phyloP scores from a whole-genome alignment of 805 yeast genomes.

The Maudiozyma turicensis region DNA sequence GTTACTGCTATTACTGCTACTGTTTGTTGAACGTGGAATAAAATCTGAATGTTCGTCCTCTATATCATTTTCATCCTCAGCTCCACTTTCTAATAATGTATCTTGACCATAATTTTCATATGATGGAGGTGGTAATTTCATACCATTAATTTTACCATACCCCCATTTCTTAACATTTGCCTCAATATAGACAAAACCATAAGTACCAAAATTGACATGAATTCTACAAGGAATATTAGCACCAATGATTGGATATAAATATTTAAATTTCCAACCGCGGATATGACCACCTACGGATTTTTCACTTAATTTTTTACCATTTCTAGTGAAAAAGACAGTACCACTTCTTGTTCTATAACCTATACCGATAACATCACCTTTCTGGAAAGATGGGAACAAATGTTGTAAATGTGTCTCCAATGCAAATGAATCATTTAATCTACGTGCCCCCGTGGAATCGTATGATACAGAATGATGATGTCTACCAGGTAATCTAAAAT shows the following conservation, averaged over 20 bases:
- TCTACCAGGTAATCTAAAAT: constrained; percentile 87
- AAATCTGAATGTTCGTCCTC: constrained; percentile 14
- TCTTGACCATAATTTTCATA: constrained; percentile 75
- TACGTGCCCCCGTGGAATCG: constrained; percentile 73
- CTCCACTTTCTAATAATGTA: constrained; percentile 56
- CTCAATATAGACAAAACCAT: constrained; percentile 83
- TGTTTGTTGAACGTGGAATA: not conserved
- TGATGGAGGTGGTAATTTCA: constrained; percentile 87
- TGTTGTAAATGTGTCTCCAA: constrained; percentile 36
- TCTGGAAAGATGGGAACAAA: constrained; percentile 49
- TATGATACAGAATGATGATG: constrained; percentile 80
- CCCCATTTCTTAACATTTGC: constrained; percentile 95
- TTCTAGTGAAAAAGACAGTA: constrained; percentile 84
- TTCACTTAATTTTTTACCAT: constrained; percentile 82
- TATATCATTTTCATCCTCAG: constrained; percentile 33
- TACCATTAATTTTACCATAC: constrained; percentile 82
- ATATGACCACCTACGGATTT: constrained; percentile 73
- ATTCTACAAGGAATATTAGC: constrained; percentile 71
- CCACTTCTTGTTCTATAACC: constrained; percentile 81
- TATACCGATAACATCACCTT: constrained; percentile 89
- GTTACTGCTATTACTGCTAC: constrained; percentile 1
- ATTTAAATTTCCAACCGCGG: constrained; percentile 57
- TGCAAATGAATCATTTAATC: constrained; percentile 69
- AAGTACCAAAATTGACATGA: constrained; percentile 84
- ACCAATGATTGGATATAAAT: constrained; percentile 83